phyloP scores from a whole-genome alignment of 2,329 filamentous ascomycete genomes.

The Meredithiella fracta region DNA sequence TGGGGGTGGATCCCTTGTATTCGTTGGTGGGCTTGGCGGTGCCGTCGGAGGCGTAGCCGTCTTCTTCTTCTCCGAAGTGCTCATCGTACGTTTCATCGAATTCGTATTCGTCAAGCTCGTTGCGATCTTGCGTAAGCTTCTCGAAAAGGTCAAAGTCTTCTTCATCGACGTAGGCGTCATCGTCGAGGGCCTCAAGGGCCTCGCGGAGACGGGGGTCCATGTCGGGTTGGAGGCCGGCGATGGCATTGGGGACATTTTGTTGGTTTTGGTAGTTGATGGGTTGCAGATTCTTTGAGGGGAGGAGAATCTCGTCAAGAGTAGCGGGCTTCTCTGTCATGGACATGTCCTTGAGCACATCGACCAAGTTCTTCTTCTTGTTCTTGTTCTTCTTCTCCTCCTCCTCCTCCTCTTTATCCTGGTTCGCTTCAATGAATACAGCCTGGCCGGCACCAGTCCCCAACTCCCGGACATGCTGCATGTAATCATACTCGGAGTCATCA shows the following conservation, averaged over 20 bases:
- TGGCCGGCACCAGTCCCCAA: conserved; percentile 57
- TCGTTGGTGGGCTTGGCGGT: conserved; percentile 62
- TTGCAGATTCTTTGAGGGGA: conserved; percentile 64
- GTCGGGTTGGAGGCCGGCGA: conserved; percentile 88
- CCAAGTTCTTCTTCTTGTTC: conserved; percentile 62
- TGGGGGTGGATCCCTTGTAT: conserved; percentile 25
- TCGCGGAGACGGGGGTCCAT: conserved; percentile 92
- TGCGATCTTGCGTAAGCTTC: conserved; percentile 48
- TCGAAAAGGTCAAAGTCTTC: conserved; percentile 77
- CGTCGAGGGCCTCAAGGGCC: conserved; percentile 81
- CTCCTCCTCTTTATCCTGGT: conserved; percentile 48
- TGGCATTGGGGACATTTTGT: conserved; percentile 78
- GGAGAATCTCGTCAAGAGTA: conserved; percentile 54
- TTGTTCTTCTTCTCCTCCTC: conserved; percentile 61
- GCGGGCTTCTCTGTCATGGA: conserved; percentile 37
- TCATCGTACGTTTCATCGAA: conserved; percentile 52
- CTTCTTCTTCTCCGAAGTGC: conserved; percentile 49
- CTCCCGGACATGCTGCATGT: conserved; percentile 97
- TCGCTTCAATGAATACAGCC: conserved; percentile 64
- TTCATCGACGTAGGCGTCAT: conserved; percentile 81
- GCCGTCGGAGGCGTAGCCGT: conserved; percentile 88
- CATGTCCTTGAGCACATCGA: conserved; percentile 59
- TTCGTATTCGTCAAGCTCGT: conserved; percentile 62
- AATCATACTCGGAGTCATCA: conserved; percentile 92
- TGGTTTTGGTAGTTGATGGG: conserved; percentile 76